Conservation (phyloP, 2,329 filamentous ascomycete genomes). For the Verticillium albo-atrum region DNA sequence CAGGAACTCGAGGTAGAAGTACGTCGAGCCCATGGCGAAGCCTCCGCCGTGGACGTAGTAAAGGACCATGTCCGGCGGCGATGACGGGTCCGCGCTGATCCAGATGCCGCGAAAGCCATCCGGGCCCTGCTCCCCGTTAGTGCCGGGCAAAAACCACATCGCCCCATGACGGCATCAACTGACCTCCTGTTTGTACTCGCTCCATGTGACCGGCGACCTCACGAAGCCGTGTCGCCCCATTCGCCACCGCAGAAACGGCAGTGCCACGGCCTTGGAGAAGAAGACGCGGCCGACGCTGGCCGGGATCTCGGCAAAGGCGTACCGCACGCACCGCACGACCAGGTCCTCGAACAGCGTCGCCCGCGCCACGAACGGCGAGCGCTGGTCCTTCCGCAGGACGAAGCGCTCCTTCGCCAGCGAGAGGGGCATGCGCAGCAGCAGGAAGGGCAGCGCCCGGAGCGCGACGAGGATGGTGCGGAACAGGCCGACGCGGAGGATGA, state of each 20-base stretch:
- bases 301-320: slow-evolving; percentile 70
- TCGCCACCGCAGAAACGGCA: slow-evolving; percentile 72
- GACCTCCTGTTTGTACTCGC: slow-evolving; percentile 44
- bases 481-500: slow-evolving; percentile 64
- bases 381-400: slow-evolving; percentile 34
- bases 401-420: slow-evolving; percentile 56
- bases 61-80: slow-evolving; percentile 68
- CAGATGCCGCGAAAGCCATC: slow-evolving; percentile 57
- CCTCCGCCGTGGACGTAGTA: slow-evolving; percentile 83
- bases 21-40: slow-evolving; percentile 75
- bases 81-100: slow-evolving; percentile 57
- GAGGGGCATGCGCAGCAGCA: slow-evolving; percentile 57
- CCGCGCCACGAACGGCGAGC: slow-evolving; percentile 54
- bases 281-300: slow-evolving; percentile 68
- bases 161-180: slow-evolving; percentile 11
- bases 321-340: slow-evolving; percentile 72
- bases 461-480: slow-evolving; percentile 53
- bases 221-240: slow-evolving; percentile 69
- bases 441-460: slow-evolving; percentile 62
- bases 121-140: slow-evolving; percentile 4
- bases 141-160: not conserved
- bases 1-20: slow-evolving; percentile 84
- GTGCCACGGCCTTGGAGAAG: slow-evolving; percentile 67
- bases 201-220: slow-evolving; percentile 59
- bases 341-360: slow-evolving; percentile 74